Conservation (phyloP, 192 early-diverging fungal genomes). For the Coemansia sp. region DNA sequence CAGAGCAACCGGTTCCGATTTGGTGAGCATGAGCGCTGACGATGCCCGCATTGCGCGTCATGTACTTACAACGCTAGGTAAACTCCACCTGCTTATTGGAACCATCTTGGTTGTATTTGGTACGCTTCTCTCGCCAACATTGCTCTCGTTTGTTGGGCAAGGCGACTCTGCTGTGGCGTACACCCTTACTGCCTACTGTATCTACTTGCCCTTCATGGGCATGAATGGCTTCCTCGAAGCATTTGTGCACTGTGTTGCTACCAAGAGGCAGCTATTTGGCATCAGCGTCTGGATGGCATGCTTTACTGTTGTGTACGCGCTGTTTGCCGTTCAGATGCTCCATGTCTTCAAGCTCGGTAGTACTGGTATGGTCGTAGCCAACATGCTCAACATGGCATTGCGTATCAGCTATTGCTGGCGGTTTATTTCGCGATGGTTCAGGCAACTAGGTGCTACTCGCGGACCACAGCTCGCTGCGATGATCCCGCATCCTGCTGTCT, state of each 20-base stretch:
- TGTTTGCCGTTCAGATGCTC: constrained; percentile 62
- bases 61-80: constrained; percentile 27
- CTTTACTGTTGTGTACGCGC: constrained; percentile 71
- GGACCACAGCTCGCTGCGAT: constrained; percentile 19
- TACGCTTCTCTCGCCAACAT: constrained; percentile 67
- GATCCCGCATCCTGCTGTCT: constrained; percentile 31
- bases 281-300: constrained; percentile 75
- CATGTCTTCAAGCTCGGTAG: constrained; percentile 61
- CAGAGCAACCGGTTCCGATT: background rate
- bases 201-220: constrained; percentile 93
- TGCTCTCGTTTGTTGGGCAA: constrained; percentile 60
- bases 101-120: constrained; percentile 78
- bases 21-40: background rate
- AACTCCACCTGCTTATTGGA: constrained; percentile 61
- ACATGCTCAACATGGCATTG: constrained; percentile 79
- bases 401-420: constrained; percentile 72
- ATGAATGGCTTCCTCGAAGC: constrained; percentile 94
- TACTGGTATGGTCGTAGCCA: constrained; percentile 79
- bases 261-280: constrained; percentile 57
- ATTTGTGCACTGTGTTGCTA: constrained; percentile 85
- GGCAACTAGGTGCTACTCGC: background rate
- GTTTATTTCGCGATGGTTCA: constrained; percentile 66
- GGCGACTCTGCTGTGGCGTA: constrained; percentile 53
- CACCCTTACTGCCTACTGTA: constrained; percentile 75
- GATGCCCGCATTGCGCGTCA: constrained; percentile 15